Conservation (phyloP, 2,329 filamentous ascomycete species). For the Colletotrichum sp. region DNA sequence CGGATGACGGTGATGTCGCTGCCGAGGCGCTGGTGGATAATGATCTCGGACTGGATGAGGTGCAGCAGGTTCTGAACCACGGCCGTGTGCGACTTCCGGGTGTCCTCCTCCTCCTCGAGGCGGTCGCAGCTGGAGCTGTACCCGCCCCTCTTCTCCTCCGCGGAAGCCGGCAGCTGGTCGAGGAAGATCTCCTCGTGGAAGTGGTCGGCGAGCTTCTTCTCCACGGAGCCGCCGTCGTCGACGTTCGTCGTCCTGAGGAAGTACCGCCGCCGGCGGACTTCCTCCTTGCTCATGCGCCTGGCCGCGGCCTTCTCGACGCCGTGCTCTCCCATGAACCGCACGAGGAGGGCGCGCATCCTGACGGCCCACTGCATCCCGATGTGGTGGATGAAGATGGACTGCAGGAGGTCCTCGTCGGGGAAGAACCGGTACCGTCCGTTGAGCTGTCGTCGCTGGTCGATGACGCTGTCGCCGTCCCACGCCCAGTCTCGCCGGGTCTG, state of each 20-base stretch:
- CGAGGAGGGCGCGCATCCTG: conserved; percentile 32
- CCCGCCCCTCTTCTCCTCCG: conserved; percentile 38
- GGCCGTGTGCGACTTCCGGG: conserved; percentile 43
- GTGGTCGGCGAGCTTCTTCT: conserved; percentile 40
- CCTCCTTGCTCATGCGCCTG: conserved; percentile 29
- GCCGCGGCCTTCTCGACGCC: conserved; percentile 34
- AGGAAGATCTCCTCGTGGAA: conserved; percentile 52
- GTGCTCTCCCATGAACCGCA: conserved; percentile 19
- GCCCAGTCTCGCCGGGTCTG: conserved; percentile 39
- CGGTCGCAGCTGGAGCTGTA: conserved; percentile 42
- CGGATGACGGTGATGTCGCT: conserved; percentile 57
- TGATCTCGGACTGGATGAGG: conserved; percentile 57
- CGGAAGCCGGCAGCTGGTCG: conserved; percentile 52
- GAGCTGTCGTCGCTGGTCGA: conserved; percentile 43
- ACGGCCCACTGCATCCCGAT: conserved; percentile 40
- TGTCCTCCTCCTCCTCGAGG: conserved; percentile 32
- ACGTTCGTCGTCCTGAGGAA: conserved; percentile 37
- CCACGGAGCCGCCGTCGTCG: conserved; percentile 26
- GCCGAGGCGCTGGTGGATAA: conserved; percentile 51
- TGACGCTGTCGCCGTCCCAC: conserved; percentile 38
- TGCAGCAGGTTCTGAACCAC: conserved; percentile 63
- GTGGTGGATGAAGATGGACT: conserved; percentile 45
- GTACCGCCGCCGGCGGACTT: conserved; percentile 45
- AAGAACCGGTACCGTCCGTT: conserved; percentile 59
- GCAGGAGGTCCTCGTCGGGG: conserved; percentile 55